Evolutionary conservation across 768 basidiomycete species (phyloP), one percentile per base, ranked within the genome.

Genomic region (Lepiota venenata): DNA sequence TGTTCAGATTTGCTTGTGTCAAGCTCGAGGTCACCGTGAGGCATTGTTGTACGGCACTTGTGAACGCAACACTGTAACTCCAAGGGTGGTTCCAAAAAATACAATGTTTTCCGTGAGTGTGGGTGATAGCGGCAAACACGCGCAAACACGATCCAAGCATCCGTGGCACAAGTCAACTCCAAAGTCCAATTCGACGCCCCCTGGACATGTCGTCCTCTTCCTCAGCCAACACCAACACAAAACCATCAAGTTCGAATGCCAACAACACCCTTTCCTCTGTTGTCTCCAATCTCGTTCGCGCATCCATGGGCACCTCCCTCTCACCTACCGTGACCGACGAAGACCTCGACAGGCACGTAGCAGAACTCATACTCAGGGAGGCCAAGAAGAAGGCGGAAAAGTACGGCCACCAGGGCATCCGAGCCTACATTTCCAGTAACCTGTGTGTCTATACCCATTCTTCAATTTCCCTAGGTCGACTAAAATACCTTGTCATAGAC

Each of bases 281-380:
- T 39, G 91, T 93, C 36, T 90, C 90, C 10, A 78, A 76, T 62
- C 81, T 93, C 27, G 85, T 93, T 18, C 78, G 91, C 12, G 88
- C 91, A 1, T 84, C 83, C 22, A 85, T 91, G 81, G 90, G 91
- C 43, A 60, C 80, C 14, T 80, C 88, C 0, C 71, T 88, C 1
- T 62, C 83, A 5, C 66, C 69, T 50, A 72, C 73, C 1, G 82
- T 91, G 27, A 77, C 81, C 11, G 91, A 96, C 64, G 87, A 87
- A 16, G 92, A 97, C 62, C 82, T 98, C 43, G 96, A 98, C 71
- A 81, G 83, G 42, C 91, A 92, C 64, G 92, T 99, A 25, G 93
- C 93, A 2, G 89, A 93, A 48, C 80, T 98, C 53, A 87, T 99
- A 48, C 81, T 98, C 38, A 85, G 82, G 60, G 97, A 98, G 69